phyloP scores from a whole-genome alignment of 129 eudicot genomes.

The Sambucus nigra region DNA sequence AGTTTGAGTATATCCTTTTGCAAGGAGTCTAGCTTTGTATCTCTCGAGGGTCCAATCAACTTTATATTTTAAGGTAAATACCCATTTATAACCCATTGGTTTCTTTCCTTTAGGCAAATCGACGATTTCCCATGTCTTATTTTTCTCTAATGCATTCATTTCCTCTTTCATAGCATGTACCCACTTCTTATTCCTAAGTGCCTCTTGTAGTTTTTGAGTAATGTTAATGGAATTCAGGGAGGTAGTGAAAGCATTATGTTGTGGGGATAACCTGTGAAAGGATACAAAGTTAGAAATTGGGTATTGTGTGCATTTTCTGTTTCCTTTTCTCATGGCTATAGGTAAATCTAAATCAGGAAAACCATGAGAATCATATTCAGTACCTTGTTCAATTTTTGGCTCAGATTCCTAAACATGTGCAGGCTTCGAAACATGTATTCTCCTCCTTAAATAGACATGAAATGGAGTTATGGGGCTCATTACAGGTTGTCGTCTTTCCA shows the following conservation, averaged over 20 bases:
- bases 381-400: not conserved
- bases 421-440: not conserved
- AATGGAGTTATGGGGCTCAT: not conserved
- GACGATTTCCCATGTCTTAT: not conserved
- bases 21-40: not conserved
- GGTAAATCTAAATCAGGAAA: not conserved
- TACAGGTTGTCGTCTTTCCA: not conserved
- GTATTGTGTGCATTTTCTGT: not conserved
- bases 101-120: not conserved
- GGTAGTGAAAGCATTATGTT: not conserved
- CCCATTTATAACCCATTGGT: constrained; percentile 1
- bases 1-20: not conserved
- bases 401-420: not conserved
- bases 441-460: not conserved
- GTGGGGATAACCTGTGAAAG: not conserved
- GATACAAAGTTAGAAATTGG: not conserved
- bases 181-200: not conserved
- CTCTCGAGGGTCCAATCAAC: not conserved
- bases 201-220: not conserved
- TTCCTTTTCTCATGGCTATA: not conserved
- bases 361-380: not conserved
- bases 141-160: not conserved
- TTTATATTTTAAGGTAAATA: not conserved
- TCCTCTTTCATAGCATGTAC: not conserved
- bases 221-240: not conserved